Percentiles rank a stretch among this genome's conserved stretches.
Conservation (phyloP, 768 basidiomycete species). For the Phlegmacium glaucopus region DNA sequence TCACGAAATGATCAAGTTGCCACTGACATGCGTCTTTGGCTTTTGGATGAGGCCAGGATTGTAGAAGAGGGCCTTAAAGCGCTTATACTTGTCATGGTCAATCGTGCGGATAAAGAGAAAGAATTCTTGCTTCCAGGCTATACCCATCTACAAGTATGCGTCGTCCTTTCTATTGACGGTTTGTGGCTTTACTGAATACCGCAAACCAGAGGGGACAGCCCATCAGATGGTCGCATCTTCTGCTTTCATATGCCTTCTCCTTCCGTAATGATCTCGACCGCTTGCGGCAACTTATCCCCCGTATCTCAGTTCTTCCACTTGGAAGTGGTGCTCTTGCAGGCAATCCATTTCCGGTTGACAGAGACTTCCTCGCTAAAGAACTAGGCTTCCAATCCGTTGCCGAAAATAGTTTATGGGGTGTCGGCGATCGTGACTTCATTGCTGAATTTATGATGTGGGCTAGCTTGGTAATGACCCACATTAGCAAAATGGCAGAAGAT, state of each 20-base stretch:
- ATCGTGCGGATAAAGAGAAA: conserved; percentile 91
- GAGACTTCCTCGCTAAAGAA: conserved; percentile 88
- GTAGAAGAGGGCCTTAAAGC: conserved; percentile 69
- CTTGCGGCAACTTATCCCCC: conserved; percentile 77
- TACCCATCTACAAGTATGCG: conserved; percentile 88
- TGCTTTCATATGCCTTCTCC: conserved; percentile 93
- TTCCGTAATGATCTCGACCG: conserved; percentile 89
- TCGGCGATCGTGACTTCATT: conserved; percentile 95
- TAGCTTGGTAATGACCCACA: conserved; percentile 87
- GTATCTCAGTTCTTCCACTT: conserved; percentile 90
- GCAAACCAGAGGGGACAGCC: conserved; percentile 87
- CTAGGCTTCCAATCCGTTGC: conserved; percentile 86
- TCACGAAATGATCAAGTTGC: conserved; percentile 98
- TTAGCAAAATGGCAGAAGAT: conserved; percentile 95
- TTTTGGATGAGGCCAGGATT: conserved; percentile 71
- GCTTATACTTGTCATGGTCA: conserved; percentile 84
- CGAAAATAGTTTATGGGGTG: conserved; percentile 96
- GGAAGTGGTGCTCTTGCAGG: conserved; percentile 95
- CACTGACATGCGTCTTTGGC: conserved; percentile 97
- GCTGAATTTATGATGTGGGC: conserved; percentile 98
- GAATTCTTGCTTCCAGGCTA: conserved; percentile 92
- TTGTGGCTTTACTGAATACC: background rate
- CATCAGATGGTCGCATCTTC: conserved; percentile 96
- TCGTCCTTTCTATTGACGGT: background rate
- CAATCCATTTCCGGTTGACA: conserved; percentile 92